Evolutionary conservation across 805 yeast genomes (phyloP), one percentile per base, ranked within the genome.

Genomic region (Lachancea waltii): DNA sequence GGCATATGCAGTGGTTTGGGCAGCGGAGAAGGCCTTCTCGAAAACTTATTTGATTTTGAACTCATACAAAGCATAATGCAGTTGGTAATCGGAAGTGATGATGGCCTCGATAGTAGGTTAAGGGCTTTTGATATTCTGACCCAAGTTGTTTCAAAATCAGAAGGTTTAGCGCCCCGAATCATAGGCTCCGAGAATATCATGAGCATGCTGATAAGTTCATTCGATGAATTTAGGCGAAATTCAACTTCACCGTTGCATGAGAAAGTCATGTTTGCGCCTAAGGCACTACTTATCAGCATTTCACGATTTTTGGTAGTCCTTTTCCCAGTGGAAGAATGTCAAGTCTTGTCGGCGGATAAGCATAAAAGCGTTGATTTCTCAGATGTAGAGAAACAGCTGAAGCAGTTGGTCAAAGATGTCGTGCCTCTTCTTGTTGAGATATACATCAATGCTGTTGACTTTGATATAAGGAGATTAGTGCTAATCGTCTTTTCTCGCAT

Each of bases 391-490:
- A 52, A 45, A 3, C 53, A 54, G 22, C 51, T 58, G 22, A 41
- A 50, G 15, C 22, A 38, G 2, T 75, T 81, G 51, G 63, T 72
- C 5, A 61, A 61, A 31, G 65, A 67, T 7, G 53, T 78, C 3
- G 72, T 79, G 54, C 69, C 75, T 0, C 47, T 79, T 3, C 51
- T 85, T 36, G 56, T 82, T 8, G 77, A 74, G 43, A 70, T 84
- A 7, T 85, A 79, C 50, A 78, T 82, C 24, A 78, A 90, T 2
- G 72, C 90, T 0, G 80, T 83, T 53, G 85, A 83, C 42, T 75
- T 69, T 45, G 74, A 73, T 11, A 67, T 82, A 6, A 71, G 92
- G 47, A 68, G 77, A 38, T 66, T 72, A 36, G 74, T 73, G 1
- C 58, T 83, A 16, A 58, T 78, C 9, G 69, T 76, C 13, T 49